These are phyloP conservation scores for Ramaria sp. DNA, from an alignment of 768 basidiomycete genomes.

Conservation along the genomic window DNA sequence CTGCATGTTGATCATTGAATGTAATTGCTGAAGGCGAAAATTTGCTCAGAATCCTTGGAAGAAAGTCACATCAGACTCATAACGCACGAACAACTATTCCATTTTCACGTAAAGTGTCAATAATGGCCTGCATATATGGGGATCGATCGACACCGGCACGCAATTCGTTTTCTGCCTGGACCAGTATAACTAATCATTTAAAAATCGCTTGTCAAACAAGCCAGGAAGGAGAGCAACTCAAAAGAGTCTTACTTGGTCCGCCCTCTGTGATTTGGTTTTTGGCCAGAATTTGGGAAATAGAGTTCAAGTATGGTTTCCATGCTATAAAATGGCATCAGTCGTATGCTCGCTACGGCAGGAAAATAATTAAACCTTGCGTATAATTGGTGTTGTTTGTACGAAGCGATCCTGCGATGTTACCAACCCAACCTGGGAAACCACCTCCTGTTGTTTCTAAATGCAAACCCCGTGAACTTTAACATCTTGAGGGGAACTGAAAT, in stretches of 20 bases:
- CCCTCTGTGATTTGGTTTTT: constrained; percentile 48
- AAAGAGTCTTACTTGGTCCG: constrained; percentile 45
- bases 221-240: too few species aligned
- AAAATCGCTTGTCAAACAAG: too few species aligned
- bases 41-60: background rate
- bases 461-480: too few species aligned
- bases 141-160: constrained; percentile 30
- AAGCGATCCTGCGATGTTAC: constrained; percentile 37
- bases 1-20: constrained; percentile 39
- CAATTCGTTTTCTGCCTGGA: constrained; percentile 49
- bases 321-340: constrained; percentile 20
- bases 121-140: constrained; percentile 40
- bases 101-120: constrained; percentile 32
- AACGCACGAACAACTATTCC: constrained; percentile 37
- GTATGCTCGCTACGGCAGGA: constrained; percentile 13
- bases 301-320: constrained; percentile 46
- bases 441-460: constrained; percentile 42
- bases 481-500: too few species aligned
- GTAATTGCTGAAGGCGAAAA: constrained; percentile 28
- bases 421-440: constrained; percentile 51
- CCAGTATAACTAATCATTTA: constrained; percentile 39
- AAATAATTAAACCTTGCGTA: constrained; percentile 24
- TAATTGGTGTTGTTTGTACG: constrained; percentile 41
- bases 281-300: constrained; percentile 37
- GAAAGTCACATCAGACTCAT: background rate